Base-by-base conservation (phyloP, 1,139 yeast species). In the Taiozyma sp. region DNA sequence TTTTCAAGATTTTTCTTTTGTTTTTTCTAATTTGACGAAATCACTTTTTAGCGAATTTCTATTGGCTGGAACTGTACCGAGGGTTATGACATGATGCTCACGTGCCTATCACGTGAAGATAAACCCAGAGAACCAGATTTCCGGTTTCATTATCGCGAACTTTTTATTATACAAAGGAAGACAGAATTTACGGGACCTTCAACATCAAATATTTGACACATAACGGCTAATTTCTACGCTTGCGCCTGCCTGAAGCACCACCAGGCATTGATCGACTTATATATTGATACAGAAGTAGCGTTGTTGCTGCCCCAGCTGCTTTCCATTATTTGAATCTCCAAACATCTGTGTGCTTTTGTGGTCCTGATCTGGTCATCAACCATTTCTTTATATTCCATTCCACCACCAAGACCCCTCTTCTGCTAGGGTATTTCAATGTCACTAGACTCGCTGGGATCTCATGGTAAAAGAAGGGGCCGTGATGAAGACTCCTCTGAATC, bases 61-160 rank as follows among this genome's bases (percentile, higher is more conserved):
- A 58, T 58, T 58, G 62, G 62, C 56, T 57, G 55, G 30, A 28
- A 28, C 7, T 21, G 2, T 7, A 37, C 41, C 41, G 41, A 37
- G 41, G 41, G 19, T 19, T 2, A 2, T 19, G 19, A n/a, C n/a
- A n/a, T n/a, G n/a, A n/a, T n/a, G n/a, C 8, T 16, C 39, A 37
- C 24, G 41, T 37, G 41, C 5, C 1, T 2, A 6, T 14, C 34
- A 30, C 34, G 34, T 30, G 34, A 30, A 30, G n/a, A 24, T 24
- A 24, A 6, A n/a, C n/a, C n/a, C n/a, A n/a, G n/a, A n/a, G n/a
- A 24, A 24, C 19, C 19, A 24, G 5, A 4, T 2, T 24, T 24
- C 26, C 26, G 26, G 26, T 19, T 19, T 19, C 6, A 24, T 24
- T 24, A 2, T 4, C 11, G 30, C 11, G 30, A 9, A 9, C 6